phyloP scores from a whole-genome alignment of 192 early-diverging fungal genomes.

The Glomus cerebriforme region DNA sequence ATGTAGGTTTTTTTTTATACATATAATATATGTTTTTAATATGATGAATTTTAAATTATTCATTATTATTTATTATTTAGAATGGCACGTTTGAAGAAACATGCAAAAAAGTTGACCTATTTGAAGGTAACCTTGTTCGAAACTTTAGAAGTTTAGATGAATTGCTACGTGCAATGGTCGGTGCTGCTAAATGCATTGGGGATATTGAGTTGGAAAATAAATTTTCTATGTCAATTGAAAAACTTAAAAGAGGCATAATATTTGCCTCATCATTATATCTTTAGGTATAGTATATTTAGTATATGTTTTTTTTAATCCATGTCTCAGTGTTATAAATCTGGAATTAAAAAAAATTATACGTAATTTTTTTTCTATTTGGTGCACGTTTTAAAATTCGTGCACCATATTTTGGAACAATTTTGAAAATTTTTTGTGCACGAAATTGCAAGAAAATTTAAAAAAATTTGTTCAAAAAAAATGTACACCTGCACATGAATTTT shows the following conservation, averaged over 20 bases:
- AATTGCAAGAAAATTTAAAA: too few relatives aligned
- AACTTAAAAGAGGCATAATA: slow-evolving; percentile 96
- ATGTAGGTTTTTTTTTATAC: slow-evolving; percentile 37
- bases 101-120: slow-evolving; percentile 91
- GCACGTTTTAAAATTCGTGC: too few relatives aligned
- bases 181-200: slow-evolving; percentile 92
- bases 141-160: slow-evolving; percentile 89
- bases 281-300: slow-evolving; percentile 38
- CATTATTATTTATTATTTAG: slow-evolving; percentile 34
- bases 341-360: background rate
- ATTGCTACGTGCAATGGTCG: slow-evolving; percentile 83
- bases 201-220: slow-evolving; percentile 92
- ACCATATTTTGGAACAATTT: too few relatives aligned
- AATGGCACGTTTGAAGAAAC: slow-evolving; percentile 94
- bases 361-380: too few relatives aligned
- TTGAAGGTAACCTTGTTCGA: slow-evolving; percentile 94
- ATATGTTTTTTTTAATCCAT: background rate
- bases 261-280: slow-evolving; percentile 94
- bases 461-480: too few relatives aligned
- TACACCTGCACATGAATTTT: too few relatives aligned
- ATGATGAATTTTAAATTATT: background rate
- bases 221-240: slow-evolving; percentile 86
- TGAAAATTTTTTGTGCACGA: too few relatives aligned
- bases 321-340: background rate
- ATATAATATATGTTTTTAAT: background rate